Conservation (phyloP, 768 basidiomycete species). For the Mycena sanguinolenta region DNA sequence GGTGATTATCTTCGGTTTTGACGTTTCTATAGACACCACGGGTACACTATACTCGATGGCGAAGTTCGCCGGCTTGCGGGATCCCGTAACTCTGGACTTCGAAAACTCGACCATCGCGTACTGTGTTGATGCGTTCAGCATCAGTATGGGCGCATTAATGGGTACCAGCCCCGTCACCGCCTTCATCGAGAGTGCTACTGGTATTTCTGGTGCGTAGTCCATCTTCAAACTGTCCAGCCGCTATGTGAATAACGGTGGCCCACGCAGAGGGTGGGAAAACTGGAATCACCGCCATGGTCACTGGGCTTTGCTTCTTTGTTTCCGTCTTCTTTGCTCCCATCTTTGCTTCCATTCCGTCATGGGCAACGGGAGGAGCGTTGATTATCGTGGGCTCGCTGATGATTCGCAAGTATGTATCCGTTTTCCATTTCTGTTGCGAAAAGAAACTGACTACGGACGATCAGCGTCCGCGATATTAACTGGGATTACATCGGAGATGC, state of each 20-base stretch:
- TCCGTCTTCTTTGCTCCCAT: conserved; percentile 91
- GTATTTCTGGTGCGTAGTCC: conserved; percentile 70
- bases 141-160: conserved; percentile 84
- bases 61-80: conserved; percentile 89
- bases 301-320: conserved; percentile 83
- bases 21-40: conserved; percentile 59
- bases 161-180: conserved; percentile 88
- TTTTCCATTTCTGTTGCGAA: neutral
- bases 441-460: conserved; percentile 3
- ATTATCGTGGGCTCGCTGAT: conserved; percentile 91
- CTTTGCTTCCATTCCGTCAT: conserved; percentile 87
- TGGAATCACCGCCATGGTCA: conserved; percentile 81
- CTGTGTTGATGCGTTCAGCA: conserved; percentile 85
- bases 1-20: neutral
- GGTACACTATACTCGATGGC: conserved; percentile 93
- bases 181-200: conserved; percentile 86
- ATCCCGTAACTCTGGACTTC: conserved; percentile 88
- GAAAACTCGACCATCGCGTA: conserved; percentile 87
- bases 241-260: neutral
- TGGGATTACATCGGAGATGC: conserved; percentile 91
- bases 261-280: conserved; percentile 92
- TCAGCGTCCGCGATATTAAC: conserved; percentile 86
- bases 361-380: conserved; percentile 90
- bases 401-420: conserved; percentile 78
- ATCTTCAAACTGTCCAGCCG: neutral